phyloP scores from a whole-genome alignment of 257 asterid species.

The Nicotiana tomentosiformis region DNA sequence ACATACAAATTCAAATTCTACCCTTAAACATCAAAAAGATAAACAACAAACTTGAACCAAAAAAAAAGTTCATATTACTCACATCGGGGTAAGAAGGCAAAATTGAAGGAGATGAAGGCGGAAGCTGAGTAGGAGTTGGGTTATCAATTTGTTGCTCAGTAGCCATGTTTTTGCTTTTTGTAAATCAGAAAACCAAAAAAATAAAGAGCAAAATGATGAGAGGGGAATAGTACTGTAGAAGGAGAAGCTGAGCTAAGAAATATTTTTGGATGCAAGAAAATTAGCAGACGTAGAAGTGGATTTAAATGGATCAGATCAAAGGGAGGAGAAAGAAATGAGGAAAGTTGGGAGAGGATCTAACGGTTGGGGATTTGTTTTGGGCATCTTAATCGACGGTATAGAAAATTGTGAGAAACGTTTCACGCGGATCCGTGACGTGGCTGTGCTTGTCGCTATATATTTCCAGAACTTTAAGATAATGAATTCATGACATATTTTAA shows the following conservation, averaged over 20 bases:
- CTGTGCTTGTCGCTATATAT: slow-evolving; percentile 16
- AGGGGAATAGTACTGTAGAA: neutral
- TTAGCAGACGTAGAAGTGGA: slow-evolving; percentile 16
- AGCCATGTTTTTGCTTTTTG: slow-evolving; percentile 33
- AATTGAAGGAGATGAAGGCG: slow-evolving; percentile 10
- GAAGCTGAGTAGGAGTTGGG: slow-evolving; percentile 16
- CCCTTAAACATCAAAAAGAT: neutral
- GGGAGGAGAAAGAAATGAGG: neutral
- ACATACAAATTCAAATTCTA: neutral
- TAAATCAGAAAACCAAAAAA: too few relatives aligned
- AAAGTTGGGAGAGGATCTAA: slow-evolving; percentile 32
- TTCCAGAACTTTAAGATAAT: neutral
- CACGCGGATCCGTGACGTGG: slow-evolving; percentile 60
- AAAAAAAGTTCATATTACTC: neutral
- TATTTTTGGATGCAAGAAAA: slow-evolving; percentile 14
- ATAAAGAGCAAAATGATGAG: neutral
- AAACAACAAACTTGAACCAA: neutral
- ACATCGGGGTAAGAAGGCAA: slow-evolving; percentile 4
- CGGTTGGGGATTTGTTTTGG: slow-evolving; percentile 37
- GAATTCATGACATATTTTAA: too few relatives aligned
- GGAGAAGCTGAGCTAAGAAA: too few relatives aligned
- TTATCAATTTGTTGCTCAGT: slow-evolving; percentile 4
- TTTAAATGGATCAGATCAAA: slow-evolving; percentile 43
- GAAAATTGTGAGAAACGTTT: neutral
- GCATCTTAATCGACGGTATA: slow-evolving; percentile 30